A percentile compares a stretch with the other conserved stretches of the same genome.
phyloP scores from a whole-genome alignment of 805 yeast species.

The Teunomyces atbi region DNA sequence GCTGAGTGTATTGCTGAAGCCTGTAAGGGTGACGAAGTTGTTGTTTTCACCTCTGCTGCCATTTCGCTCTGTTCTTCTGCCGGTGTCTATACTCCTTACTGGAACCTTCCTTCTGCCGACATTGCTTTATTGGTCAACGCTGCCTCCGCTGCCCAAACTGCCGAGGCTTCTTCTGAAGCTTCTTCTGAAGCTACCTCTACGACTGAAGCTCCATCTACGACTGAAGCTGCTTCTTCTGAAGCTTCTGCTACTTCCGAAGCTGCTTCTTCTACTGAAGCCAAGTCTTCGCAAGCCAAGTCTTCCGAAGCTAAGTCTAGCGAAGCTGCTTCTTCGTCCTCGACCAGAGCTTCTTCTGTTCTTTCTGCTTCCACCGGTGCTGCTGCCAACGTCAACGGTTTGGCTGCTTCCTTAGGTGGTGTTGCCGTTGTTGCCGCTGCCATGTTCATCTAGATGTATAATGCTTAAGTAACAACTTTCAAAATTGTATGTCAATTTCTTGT shows the following conservation, averaged over 20 bases:
- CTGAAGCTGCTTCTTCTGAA: slow-evolving; percentile 7
- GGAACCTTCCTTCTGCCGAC: slow-evolving; percentile 47
- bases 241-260: slow-evolving; percentile 16
- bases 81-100: slow-evolving; percentile 34
- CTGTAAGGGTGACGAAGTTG: slow-evolving; percentile 38
- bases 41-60: slow-evolving; percentile 41
- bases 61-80: slow-evolving; percentile 38
- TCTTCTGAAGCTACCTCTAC: slow-evolving; percentile 1
- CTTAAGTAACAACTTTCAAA: no score
- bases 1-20: slow-evolving; percentile 41
- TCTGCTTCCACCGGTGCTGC: slow-evolving; percentile 6
- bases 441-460: slow-evolving; percentile 10
- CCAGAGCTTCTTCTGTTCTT: slow-evolving; percentile 14
- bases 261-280: no score
- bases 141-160: slow-evolving; percentile 14
- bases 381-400: slow-evolving; percentile 9
- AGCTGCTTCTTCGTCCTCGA: slow-evolving; percentile 14
- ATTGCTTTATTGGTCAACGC: slow-evolving; percentile 29
- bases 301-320: no score
- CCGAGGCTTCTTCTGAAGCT: slow-evolving; percentile 8
- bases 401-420: slow-evolving; percentile 10
- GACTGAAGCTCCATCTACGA: slow-evolving; percentile 5
- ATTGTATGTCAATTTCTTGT: no score
- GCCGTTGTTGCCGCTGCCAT: slow-evolving; percentile 12
- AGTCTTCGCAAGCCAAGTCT: no score